Base-by-base conservation (phyloP, 2,329 filamentous ascomycete species). In the Lecanicillium sp. region DNA sequence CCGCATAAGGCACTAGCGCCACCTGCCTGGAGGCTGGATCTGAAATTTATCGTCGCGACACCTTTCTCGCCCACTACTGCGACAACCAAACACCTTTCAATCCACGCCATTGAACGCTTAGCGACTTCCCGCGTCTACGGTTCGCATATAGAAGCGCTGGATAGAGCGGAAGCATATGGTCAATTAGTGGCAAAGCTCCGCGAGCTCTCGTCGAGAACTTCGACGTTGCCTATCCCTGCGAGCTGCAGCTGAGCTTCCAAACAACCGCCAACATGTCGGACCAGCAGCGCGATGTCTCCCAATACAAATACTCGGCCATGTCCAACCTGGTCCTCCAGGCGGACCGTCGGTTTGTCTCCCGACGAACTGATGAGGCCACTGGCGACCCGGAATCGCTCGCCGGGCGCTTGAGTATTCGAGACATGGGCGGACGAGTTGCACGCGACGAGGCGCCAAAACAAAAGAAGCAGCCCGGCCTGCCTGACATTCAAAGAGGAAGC, bases 281-380 rank as follows among this genome's bases (percentile, higher is more conserved):
- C 62, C 72, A 78, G 62, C 72, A 81, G 57, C 78, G 77, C 65
- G 79, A 92, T 83, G 85, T 94, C 56, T 89, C 87, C 65, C 89
- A 95, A 68, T 96, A 94, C 77, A 96, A 96, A 68, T 95, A 96
- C 78, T 88, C 88, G 80, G 88, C 87, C 64, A 97, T 98, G 92
- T 98, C 92, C 70, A 98, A 98, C 80, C 84, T 98, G 87, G 92
- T 98, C 60, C 87, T 98, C 79, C 92, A 98, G 85, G 89, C 88
- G 70, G 92, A 98, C 72, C 84, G 89, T 68, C 84, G 92, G 54
- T 97, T 98, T 61, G 84, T 94, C 54, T 87, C 87, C 48, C 81
- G 92, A 61, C 81, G 88, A 55, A 88, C 82, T 52, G 90, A 98
- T 65, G 94, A 98, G 69, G 82, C 87, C 47, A 97, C 90, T 37